Evolutionary conservation across 345 rosid species (phyloP).

Genomic region (Stellera chamaejasme): DNA sequence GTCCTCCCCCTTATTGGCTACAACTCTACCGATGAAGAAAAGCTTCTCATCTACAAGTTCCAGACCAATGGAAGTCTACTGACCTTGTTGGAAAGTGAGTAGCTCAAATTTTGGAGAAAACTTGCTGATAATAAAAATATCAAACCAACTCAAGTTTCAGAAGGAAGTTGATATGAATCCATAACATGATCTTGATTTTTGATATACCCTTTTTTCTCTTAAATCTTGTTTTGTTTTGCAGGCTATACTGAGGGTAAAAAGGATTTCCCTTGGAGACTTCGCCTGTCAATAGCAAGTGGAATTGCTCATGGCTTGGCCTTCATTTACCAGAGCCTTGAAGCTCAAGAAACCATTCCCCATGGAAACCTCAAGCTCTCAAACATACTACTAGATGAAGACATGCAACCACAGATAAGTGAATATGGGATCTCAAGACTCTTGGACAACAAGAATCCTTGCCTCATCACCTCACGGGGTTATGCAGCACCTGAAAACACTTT

Average conservation of each 20-base stretch:
- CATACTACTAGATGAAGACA: conserved; percentile 30
- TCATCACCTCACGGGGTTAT: conserved; percentile 24
- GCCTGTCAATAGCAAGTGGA: conserved; percentile 39
- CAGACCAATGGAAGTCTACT: conserved; percentile 50
- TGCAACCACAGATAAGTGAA: conserved; percentile 43
- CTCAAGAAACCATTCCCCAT: conserved; percentile 27
- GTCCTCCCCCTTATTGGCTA: conserved; percentile 43
- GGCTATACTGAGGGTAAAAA: conserved; percentile 40
- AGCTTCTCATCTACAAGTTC: conserved; percentile 48
- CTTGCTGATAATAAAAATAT: too few species aligned
- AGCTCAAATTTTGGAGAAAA: too few species aligned
- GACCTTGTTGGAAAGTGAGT: conserved; percentile 35
- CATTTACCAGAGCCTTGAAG: conserved; percentile 29
- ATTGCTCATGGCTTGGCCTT: conserved; percentile 43
- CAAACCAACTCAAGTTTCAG: too few species aligned
- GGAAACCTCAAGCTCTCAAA: conserved; percentile 67
- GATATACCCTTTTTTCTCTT: too few species aligned
- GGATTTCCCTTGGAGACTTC: conserved; percentile 45
- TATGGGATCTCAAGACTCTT: conserved; percentile 28
- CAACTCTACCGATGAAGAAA: conserved; percentile 35
- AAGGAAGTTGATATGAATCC: neutral
- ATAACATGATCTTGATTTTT: too few species aligned
- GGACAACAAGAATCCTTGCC: conserved; percentile 17
- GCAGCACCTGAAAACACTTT: conserved; percentile 35
- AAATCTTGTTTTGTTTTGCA: conserved; percentile 10